phyloP scores from a whole-genome alignment of 2,329 filamentous ascomycete genomes.

The Cercospora berteroae region DNA sequence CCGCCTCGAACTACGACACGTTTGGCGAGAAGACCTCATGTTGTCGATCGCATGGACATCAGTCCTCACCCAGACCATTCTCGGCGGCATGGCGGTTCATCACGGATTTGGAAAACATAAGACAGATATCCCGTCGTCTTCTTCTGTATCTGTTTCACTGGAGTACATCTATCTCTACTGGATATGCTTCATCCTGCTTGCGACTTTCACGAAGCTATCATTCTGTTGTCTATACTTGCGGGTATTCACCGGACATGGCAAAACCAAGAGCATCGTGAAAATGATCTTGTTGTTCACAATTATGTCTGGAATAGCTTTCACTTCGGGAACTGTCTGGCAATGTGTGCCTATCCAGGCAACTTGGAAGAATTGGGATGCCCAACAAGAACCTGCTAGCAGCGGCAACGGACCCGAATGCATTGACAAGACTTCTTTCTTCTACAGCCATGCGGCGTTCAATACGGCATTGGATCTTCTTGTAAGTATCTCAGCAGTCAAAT shows the following conservation, averaged over 20 bases:
- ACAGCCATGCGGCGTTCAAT: slow-evolving; percentile 32
- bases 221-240: slow-evolving; percentile 31
- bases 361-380: slow-evolving; percentile 23
- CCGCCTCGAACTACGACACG: slow-evolving; percentile 21
- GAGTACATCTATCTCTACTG: slow-evolving; percentile 33
- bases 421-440: slow-evolving; percentile 29
- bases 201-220: slow-evolving; percentile 31
- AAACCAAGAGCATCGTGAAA: slow-evolving; percentile 13
- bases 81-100: slow-evolving; percentile 25
- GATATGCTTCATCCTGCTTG: slow-evolving; percentile 32
- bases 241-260: slow-evolving; percentile 24
- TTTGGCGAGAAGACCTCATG: slow-evolving; percentile 27
- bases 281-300: slow-evolving; percentile 16
- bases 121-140: slow-evolving; percentile 9
- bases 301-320: slow-evolving; percentile 27
- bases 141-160: slow-evolving; percentile 17
- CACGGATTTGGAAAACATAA: slow-evolving; percentile 31
- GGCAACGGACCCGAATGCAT: slow-evolving; percentile 20
- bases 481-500: slow-evolving; percentile 7
- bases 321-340: slow-evolving; percentile 29
- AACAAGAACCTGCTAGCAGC: neutral
- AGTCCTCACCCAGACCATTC: slow-evolving; percentile 24
- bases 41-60: slow-evolving; percentile 24
- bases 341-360: slow-evolving; percentile 27
- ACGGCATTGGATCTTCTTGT: slow-evolving; percentile 32